These are phyloP conservation scores for Ampelomyces quisqualis DNA, from an alignment of 2,329 filamentous ascomycete species.

Conservation along the genomic window DNA sequence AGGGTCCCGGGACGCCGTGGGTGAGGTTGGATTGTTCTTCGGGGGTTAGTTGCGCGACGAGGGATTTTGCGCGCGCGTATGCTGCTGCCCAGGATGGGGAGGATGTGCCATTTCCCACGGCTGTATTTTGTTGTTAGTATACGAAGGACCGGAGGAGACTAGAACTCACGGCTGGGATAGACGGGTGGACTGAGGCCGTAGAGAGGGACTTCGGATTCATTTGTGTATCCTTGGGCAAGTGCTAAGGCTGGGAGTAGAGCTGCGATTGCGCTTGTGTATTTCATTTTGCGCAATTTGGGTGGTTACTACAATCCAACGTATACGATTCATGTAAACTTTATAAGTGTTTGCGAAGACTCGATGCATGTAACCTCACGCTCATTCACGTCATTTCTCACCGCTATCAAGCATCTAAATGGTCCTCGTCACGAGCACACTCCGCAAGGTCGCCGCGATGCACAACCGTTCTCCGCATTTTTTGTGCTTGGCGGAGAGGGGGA, in stretches of 20 bases:
- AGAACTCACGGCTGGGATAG: constrained; percentile 31
- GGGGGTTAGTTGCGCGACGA: constrained; percentile 45
- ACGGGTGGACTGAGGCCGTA: constrained; percentile 35
- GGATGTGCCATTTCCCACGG: constrained; percentile 26
- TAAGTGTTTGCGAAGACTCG: too few relatives aligned
- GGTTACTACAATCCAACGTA: background rate
- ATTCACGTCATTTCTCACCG: constrained; percentile 5
- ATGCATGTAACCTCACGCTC: too few relatives aligned
- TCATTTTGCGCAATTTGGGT: constrained; percentile 6
- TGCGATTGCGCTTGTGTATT: constrained; percentile 2
- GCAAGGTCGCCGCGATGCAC: constrained; percentile 6
- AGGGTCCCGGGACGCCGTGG: constrained; percentile 35
- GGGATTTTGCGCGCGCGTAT: constrained; percentile 40
- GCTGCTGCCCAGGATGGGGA: constrained; percentile 28
- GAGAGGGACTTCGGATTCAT: constrained; percentile 30
- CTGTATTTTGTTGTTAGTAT: constrained; percentile 15
- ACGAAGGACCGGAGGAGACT: background rate
- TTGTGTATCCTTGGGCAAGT: constrained; percentile 24
- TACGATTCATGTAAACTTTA: too few relatives aligned
- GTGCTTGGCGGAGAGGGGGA: constrained; percentile 19
- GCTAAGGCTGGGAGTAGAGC: constrained; percentile 10
- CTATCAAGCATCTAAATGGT: constrained; percentile 1
- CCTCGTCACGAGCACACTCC: constrained; percentile 14
- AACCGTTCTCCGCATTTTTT: constrained; percentile 18
- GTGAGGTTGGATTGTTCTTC: constrained; percentile 49